A percentile compares a stretch with the other conserved stretches of the same genome.
Conservation (phyloP, 2,329 filamentous ascomycete genomes). For the Talaromyces sp. region DNA sequence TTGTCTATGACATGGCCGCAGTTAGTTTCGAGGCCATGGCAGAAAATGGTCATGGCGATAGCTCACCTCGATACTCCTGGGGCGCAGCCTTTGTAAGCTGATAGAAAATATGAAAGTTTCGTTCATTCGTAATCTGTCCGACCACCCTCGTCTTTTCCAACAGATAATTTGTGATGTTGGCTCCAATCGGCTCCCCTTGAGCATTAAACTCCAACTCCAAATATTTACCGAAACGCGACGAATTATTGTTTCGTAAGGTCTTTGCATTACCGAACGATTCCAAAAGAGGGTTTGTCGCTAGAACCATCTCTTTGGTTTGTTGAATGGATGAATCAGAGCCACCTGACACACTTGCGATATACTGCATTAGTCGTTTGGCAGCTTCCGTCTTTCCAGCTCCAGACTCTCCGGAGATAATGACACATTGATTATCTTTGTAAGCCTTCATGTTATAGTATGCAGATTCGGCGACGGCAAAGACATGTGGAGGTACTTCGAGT, state of each 20-base stretch:
- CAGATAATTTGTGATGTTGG: constrained; percentile 97
- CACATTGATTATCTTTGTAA: constrained; percentile 97
- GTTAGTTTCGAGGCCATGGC: neutral
- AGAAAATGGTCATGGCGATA: neutral
- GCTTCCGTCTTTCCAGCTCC: constrained; percentile 98
- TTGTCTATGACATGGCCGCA: constrained; percentile 50
- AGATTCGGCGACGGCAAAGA: constrained; percentile 95
- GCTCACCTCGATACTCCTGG: constrained; percentile 67
- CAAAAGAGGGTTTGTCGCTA: constrained; percentile 93
- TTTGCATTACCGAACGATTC: constrained; percentile 99
- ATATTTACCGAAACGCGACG: constrained; percentile 96
- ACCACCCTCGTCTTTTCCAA: constrained; percentile 94
- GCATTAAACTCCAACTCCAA: constrained; percentile 94
- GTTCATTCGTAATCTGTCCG: constrained; percentile 89
- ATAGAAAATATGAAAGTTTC: constrained; percentile 99
- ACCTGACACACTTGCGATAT: constrained; percentile 95
- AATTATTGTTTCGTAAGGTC: constrained; percentile 97
- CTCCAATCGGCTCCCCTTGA: constrained; percentile 87
- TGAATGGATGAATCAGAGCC: constrained; percentile 82
- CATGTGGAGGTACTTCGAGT: constrained; percentile 87
- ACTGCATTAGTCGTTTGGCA: constrained; percentile 98
- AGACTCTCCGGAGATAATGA: constrained; percentile 98
- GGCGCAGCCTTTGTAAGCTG: constrained; percentile 95
- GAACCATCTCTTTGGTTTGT: constrained; percentile 98
- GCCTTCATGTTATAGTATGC: constrained; percentile 99